Percentiles rank a stretch among this genome's conserved stretches.
Evolutionary conservation across 1,284 basidiomycete species (phyloP).

Genomic region (Austropuccinia psidii): DNA sequence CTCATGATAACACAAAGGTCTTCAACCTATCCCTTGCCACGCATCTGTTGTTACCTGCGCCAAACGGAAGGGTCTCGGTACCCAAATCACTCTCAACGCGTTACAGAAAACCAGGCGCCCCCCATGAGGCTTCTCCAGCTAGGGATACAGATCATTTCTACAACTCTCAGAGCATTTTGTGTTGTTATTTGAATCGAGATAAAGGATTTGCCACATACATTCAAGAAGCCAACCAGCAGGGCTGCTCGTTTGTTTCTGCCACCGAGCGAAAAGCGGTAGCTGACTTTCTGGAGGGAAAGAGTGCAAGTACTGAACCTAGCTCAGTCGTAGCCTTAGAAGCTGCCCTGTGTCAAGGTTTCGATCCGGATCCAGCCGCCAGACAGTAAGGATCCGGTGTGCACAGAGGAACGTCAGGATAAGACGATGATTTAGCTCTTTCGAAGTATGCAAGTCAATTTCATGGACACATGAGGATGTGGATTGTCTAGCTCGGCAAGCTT

Average conservation of each 20-base stretch:
- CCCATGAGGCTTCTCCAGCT: constrained; percentile 54
- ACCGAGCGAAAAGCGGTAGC: constrained; percentile 74
- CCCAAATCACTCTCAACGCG: constrained; percentile 24
- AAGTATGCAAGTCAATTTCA: no score
- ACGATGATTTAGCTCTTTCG: no score
- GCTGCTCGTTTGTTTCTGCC: constrained; percentile 67
- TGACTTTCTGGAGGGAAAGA: constrained; percentile 70
- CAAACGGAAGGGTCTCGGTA: neutral
- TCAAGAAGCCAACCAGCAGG: constrained; percentile 67
- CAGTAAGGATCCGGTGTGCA: no score
- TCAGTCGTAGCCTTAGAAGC: constrained; percentile 12
- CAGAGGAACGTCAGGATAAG: no score
- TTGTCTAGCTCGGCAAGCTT: no score
- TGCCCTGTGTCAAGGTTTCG: no score
- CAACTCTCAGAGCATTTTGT: constrained; percentile 67
- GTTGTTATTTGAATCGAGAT: constrained; percentile 68
- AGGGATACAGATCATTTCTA: constrained; percentile 59
- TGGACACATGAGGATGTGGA: no score
- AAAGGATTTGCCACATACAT: constrained; percentile 72
- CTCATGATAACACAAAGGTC: constrained; percentile 30
- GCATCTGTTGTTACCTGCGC: constrained; percentile 37
- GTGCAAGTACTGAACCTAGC: constrained; percentile 43
- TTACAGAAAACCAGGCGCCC: constrained; percentile 29
- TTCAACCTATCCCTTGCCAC: constrained; percentile 19
- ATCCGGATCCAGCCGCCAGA: no score